These are phyloP conservation scores for Coemansia sp. DNA, from an alignment of 192 early-diverging fungal genomes.

Conservation along the genomic window DNA sequence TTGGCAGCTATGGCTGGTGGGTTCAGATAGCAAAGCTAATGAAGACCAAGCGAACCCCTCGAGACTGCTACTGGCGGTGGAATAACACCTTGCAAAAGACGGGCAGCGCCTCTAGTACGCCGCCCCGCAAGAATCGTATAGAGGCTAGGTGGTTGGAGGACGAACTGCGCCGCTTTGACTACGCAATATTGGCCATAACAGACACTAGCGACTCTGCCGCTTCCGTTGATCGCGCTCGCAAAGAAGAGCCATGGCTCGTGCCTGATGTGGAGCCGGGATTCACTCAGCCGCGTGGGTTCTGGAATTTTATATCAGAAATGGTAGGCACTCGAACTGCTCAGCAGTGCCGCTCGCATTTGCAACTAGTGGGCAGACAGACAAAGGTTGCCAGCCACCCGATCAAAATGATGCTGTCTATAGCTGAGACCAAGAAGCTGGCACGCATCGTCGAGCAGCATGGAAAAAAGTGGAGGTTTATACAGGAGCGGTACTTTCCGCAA, in stretches of 20 bases:
- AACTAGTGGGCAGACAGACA: neutral
- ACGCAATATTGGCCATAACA: neutral
- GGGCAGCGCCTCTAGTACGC: neutral
- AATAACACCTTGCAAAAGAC: neutral
- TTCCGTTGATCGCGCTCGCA: neutral
- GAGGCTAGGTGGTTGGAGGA: neutral
- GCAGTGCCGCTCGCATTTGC: slow-evolving; percentile 1
- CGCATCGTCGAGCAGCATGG: neutral
- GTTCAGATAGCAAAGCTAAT: slow-evolving; percentile 1
- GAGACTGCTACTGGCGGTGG: slow-evolving; percentile 15
- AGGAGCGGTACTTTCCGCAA: neutral
- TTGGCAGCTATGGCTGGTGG: slow-evolving; percentile 6
- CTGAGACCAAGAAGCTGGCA: neutral
- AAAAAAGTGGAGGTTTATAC: slow-evolving; percentile 4
- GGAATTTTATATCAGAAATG: neutral
- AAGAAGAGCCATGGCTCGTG: slow-evolving; percentile 13
- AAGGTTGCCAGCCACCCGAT: neutral
- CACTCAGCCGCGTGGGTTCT: slow-evolving; percentile 4
- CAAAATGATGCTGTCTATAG: neutral
- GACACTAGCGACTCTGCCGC: neutral
- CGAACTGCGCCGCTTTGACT: neutral
- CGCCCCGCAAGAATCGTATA: neutral
- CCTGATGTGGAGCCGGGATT: neutral
- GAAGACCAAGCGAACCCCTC: slow-evolving; percentile 1
- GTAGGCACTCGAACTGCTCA: slow-evolving; percentile 10